Evolutionary conservation across 2,329 filamentous ascomycete species (phyloP).

Genomic region (Clarireedia monteithiana): DNA sequence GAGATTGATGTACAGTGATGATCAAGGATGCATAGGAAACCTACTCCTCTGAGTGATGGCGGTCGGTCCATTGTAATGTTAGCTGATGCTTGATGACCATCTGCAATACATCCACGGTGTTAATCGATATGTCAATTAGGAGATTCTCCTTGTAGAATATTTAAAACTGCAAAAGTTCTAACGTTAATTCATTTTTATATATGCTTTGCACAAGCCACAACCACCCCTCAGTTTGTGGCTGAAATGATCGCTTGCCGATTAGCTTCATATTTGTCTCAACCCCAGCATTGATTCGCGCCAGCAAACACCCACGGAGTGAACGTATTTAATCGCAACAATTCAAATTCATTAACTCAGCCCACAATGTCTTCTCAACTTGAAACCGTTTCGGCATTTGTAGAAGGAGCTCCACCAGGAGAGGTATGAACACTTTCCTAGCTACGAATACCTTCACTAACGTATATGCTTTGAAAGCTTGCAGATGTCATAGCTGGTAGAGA

Average conservation of each 20-base stretch:
- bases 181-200: neutral
- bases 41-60: no score
- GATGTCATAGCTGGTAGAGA: constrained; percentile 76
- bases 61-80: no score
- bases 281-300: constrained; percentile 3
- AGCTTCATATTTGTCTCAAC: constrained; percentile 3
- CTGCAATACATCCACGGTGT: no score
- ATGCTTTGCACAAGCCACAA: neutral
- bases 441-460: constrained; percentile 15
- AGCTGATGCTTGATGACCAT: no score
- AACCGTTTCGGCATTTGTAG: constrained; percentile 76
- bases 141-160: no score
- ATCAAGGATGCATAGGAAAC: no score
- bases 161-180: no score
- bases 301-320: neutral
- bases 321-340: neutral
- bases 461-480: constrained; percentile 53
- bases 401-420: constrained; percentile 93
- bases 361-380: constrained; percentile 37
- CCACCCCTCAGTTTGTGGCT: constrained; percentile 3
- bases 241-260: neutral
- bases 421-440: constrained; percentile 39
- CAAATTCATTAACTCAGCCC: neutral
- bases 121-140: no score
- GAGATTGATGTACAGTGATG: no score